Evolutionary conservation across 2,329 filamentous ascomycete species (phyloP).

Genomic region (Cercospora sp.): DNA sequence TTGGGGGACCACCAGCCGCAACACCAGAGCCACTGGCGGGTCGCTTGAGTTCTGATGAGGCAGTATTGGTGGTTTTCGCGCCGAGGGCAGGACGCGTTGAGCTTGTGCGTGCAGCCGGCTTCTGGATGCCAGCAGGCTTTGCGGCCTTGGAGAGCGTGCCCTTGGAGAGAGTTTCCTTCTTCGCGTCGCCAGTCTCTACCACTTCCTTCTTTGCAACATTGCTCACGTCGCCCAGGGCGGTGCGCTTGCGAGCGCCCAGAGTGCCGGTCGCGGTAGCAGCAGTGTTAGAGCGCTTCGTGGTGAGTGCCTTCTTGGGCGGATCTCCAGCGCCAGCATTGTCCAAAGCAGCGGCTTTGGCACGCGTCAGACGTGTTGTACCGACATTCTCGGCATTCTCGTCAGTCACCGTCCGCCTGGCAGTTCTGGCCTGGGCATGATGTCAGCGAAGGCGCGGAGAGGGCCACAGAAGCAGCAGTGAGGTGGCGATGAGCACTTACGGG

Average conservation of each 20-base stretch:
- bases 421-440: slow-evolving; percentile 61
- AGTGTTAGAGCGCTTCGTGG: slow-evolving; percentile 48
- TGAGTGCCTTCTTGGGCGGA: slow-evolving; percentile 52
- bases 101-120: slow-evolving; percentile 56
- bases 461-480: slow-evolving; percentile 11
- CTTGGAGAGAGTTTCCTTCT: slow-evolving; percentile 55
- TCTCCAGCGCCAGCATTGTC: slow-evolving; percentile 58
- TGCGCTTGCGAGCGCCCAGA: slow-evolving; percentile 62
- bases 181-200: slow-evolving; percentile 60
- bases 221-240: slow-evolving; percentile 89
- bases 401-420: slow-evolving; percentile 72
- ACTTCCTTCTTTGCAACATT: slow-evolving; percentile 82
- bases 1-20: slow-evolving; percentile 61
- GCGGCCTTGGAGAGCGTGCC: slow-evolving; percentile 72
- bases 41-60: slow-evolving; percentile 65
- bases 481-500: slow-evolving; percentile 35
- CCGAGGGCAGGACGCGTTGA: slow-evolving; percentile 62
- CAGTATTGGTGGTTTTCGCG: slow-evolving; percentile 69
- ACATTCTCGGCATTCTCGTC: slow-evolving; percentile 87
- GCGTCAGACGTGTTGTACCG: slow-evolving; percentile 78
- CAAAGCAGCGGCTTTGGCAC: slow-evolving; percentile 82
- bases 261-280: slow-evolving; percentile 48
- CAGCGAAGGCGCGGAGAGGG: slow-evolving; percentile 39
- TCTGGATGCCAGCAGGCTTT: slow-evolving; percentile 80
- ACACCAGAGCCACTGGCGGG: slow-evolving; percentile 71